Conservation (phyloP, 192 early-diverging fungal genomes). For the Phycomyces nitens region DNA sequence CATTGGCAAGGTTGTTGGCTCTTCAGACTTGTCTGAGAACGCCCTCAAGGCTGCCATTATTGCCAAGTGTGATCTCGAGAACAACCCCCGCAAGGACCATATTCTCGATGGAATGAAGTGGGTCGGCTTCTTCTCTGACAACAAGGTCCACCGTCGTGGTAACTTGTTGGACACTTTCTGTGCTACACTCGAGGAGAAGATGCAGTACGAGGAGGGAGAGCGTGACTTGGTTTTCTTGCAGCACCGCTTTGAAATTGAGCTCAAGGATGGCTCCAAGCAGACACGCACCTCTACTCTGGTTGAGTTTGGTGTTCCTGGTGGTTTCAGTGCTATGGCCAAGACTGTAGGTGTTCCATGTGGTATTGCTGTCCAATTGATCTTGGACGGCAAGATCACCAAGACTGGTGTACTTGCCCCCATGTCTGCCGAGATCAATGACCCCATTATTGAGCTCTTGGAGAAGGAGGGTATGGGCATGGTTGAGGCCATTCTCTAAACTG, state of each 20-base stretch:
- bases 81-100: constrained; percentile 49
- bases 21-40: constrained; percentile 15
- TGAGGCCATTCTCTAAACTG: constrained; percentile 63
- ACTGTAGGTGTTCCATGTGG: constrained; percentile 96
- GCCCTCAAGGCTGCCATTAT: constrained; percentile 61
- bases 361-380: constrained; percentile 88
- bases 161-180: constrained; percentile 90
- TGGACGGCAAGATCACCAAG: constrained; percentile 75
- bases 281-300: constrained; percentile 91
- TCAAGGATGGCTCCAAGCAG: constrained; percentile 76
- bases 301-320: constrained; percentile 86
- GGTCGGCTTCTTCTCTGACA: constrained; percentile 82
- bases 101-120: constrained; percentile 77
- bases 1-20: constrained; percentile 55
- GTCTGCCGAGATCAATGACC: constrained; percentile 83
- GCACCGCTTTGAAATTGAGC: constrained; percentile 94
- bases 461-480: constrained; percentile 86
- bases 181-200: constrained; percentile 92
- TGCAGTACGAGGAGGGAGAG: constrained; percentile 89
- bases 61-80: constrained; percentile 61
- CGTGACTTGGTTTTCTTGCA: constrained; percentile 97
- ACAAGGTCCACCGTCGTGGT: constrained; percentile 60
- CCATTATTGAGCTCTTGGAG: constrained; percentile 84
- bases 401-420: constrained; percentile 92
- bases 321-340: constrained; percentile 94